Base-by-base conservation (phyloP, 495 filamentous ascomycete genomes). In the Xylaria nigripes region DNA sequence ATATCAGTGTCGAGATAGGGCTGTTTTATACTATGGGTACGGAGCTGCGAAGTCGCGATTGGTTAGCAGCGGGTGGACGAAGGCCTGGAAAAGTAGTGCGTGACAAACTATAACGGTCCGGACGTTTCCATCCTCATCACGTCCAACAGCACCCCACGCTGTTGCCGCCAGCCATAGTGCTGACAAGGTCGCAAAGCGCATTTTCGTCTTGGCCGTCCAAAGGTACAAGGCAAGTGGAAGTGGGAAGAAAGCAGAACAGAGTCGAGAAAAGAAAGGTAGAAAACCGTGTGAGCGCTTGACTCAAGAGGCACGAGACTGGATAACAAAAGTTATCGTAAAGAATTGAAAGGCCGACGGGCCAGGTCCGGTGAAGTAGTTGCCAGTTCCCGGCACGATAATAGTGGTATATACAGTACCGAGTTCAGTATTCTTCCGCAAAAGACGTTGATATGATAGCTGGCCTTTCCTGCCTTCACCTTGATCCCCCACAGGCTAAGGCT, bases 1-100 rank as follows among this genome's bases (percentile, higher is more conserved):
- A 97, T 91, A 70, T 99, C 94, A 54, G 89, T 90, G 72, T 97
- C 93, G 45, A 99, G 80, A 71, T 96, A 99, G 45, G 94, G 94
- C 87, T 96, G 59, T 55, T 64, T 61, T 46, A 54, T 52, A 45
- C 54, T 60, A 43, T 55, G 55, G 55, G 46, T 57, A 65, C 77
- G 63, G 51, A 82, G 76, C 74, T 77, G 68, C 47, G 67, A 38
- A 90, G 67, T 83, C 86, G 69, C 90, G 84, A 63, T 86, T 90
- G 60, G 86, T 83, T 59, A 95, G 76, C 81, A 56, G 18, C n/a
- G 22, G 29, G 45, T 12, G 51, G 13, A 44, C 34, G n/a, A 18
- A 22, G 51, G 9, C 23, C 45, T 50, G 45, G 56, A 57, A 53
- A 60, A 42, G 54, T 45, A 41, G 34, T 34, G 62, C 73, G 53